Conservation (phyloP, 2,329 filamentous ascomycete genomes). For the Beauveria australis region DNA sequence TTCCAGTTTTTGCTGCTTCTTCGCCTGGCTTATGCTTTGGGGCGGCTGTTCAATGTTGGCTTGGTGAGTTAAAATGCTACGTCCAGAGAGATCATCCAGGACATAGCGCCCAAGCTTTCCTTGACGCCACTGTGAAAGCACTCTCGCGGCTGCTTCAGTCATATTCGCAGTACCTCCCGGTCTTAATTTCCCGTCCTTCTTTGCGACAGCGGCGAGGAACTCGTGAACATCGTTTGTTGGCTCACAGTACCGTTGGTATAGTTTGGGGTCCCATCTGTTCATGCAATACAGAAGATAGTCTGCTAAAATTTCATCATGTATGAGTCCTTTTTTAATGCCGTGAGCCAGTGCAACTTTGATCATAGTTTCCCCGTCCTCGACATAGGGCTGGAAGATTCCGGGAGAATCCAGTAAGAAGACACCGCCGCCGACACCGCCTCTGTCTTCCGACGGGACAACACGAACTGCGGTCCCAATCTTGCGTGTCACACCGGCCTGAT, state of each 20-base stretch:
- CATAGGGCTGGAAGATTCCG: constrained; percentile 90
- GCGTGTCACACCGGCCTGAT: constrained; percentile 81
- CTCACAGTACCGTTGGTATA: constrained; percentile 54
- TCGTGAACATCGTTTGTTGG: constrained; percentile 80
- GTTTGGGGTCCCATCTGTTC: constrained; percentile 55
- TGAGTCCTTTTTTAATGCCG: constrained; percentile 81
- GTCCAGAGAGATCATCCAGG: constrained; percentile 65
- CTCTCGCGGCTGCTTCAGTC: constrained; percentile 67
- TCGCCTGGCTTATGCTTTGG: constrained; percentile 60
- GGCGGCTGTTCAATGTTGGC: constrained; percentile 37
- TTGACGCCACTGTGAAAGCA: constrained; percentile 73
- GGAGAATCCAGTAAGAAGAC: constrained; percentile 89
- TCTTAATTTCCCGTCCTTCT: constrained; percentile 64
- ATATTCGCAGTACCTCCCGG: constrained; percentile 64
- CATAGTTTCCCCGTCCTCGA: constrained; percentile 79
- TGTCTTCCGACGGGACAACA: constrained; percentile 44
- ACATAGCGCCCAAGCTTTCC: constrained; percentile 70
- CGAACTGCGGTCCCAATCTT: constrained; percentile 79
- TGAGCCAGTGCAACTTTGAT: constrained; percentile 88
- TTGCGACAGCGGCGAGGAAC: constrained; percentile 63
- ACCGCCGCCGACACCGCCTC: constrained; percentile 41
- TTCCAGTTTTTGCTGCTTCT: constrained; percentile 55
- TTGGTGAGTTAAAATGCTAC: constrained; percentile 43
- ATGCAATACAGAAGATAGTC: constrained; percentile 86
- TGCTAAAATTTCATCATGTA: constrained; percentile 68